Evolutionary conservation across 768 basidiomycete genomes (phyloP).

Genomic region (Dictyophora rubrovolvata): DNA sequence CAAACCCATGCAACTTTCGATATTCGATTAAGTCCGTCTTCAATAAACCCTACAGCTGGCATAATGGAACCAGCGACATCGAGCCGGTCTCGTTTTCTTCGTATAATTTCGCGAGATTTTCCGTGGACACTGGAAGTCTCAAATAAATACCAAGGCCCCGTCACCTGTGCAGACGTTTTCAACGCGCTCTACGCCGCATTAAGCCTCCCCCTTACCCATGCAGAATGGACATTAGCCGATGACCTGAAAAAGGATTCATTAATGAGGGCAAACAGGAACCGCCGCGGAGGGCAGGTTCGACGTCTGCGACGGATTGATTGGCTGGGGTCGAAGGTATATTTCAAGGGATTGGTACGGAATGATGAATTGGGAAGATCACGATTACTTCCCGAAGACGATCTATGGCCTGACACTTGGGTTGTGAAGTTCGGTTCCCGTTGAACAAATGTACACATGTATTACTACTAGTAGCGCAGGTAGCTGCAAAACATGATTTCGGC

Average conservation of each 20-base stretch:
- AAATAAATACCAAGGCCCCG: background rate
- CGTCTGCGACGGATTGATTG: constrained; percentile 8
- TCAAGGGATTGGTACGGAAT: constrained; percentile 4
- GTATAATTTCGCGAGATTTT: constrained; percentile 8
- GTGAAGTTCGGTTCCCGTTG: constrained; percentile 7
- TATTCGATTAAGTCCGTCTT: background rate
- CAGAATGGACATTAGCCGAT: constrained; percentile 10
- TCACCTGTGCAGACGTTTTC: constrained; percentile 8
- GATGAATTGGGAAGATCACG: constrained; percentile 3
- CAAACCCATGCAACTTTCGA: constrained; percentile 3
- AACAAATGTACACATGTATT: background rate
- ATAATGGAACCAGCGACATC: constrained; percentile 4
- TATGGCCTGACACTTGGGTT: constrained; percentile 9
- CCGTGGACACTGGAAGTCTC: constrained; percentile 8
- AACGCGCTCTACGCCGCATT: constrained; percentile 4
- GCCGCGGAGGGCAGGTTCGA: constrained; percentile 1
- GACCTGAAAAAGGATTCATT: constrained; percentile 5
- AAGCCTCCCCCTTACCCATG: constrained; percentile 2
- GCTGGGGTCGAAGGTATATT: constrained; percentile 7
- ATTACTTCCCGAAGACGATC: constrained; percentile 5
- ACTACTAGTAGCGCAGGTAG: too few relatives aligned
- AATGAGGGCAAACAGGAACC: constrained; percentile 7
- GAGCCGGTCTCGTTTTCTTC: constrained; percentile 1
- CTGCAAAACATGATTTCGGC: too few relatives aligned
- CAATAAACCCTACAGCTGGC: background rate